These are phyloP conservation scores for Pseudogymnoascus sp. DNA, from an alignment of 2,329 filamentous ascomycete species.

Conservation along the genomic window DNA sequence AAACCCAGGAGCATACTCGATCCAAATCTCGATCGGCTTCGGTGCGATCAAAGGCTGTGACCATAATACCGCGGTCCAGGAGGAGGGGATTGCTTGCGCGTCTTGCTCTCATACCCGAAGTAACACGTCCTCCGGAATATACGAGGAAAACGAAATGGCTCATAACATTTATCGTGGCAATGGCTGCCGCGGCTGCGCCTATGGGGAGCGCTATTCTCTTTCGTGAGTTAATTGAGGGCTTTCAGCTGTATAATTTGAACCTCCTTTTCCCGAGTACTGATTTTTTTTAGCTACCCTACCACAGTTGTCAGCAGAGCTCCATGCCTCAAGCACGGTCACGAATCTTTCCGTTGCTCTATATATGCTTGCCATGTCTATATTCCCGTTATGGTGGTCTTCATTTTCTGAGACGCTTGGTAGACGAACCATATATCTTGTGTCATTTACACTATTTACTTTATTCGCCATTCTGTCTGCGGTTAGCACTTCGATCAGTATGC, in stretches of 20 bases:
- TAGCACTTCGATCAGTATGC: slow-evolving; percentile 63
- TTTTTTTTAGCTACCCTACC: slow-evolving; percentile 54
- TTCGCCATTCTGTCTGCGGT: slow-evolving; percentile 65
- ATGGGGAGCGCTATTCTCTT: slow-evolving; percentile 81
- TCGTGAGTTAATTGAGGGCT: slow-evolving; percentile 44
- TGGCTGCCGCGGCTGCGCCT: slow-evolving; percentile 70
- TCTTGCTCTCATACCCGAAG: slow-evolving; percentile 68
- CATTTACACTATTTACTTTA: slow-evolving; percentile 64
- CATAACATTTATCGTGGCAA: slow-evolving; percentile 68
- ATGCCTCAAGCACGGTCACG: slow-evolving; percentile 56
- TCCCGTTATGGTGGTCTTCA: slow-evolving; percentile 74
- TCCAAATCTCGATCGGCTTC: slow-evolving; percentile 34
- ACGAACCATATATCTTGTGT: slow-evolving; percentile 69
- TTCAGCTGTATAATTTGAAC: background rate
- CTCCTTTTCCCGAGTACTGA: slow-evolving; percentile 13
- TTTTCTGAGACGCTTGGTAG: slow-evolving; percentile 69
- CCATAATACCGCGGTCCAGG: slow-evolving; percentile 39
- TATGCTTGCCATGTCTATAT: slow-evolving; percentile 77
- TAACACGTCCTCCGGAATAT: slow-evolving; percentile 70
- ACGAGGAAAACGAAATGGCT: slow-evolving; percentile 71
- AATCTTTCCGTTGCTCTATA: slow-evolving; percentile 74
- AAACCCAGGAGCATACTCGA: background rate
- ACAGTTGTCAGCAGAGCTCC: slow-evolving; percentile 54
- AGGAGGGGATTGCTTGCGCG: slow-evolving; percentile 67
- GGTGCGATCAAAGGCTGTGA: slow-evolving; percentile 31